Evolutionary conservation across 2,329 filamentous ascomycete species (phyloP).

Genomic region (Fusarium irregulare): DNA sequence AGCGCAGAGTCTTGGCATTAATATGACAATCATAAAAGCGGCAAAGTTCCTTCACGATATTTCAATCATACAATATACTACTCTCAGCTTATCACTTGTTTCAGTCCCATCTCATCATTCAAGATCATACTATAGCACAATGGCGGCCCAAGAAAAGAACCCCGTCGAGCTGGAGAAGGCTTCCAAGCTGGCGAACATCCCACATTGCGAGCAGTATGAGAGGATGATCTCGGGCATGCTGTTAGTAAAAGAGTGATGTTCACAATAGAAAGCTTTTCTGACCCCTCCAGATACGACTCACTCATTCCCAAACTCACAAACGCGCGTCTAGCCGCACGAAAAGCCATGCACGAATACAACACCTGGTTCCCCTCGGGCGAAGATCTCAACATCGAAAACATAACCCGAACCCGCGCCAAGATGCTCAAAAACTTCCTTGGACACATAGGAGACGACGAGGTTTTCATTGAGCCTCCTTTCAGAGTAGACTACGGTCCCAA

Average conservation of each 20-base stretch:
- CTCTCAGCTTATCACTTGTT: fast-evolving
- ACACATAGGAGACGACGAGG: constrained; percentile 57
- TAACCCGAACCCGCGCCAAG: constrained; percentile 42
- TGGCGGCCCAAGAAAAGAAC: constrained; percentile 30
- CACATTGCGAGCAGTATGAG: constrained; percentile 70
- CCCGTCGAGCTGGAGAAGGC: constrained; percentile 29
- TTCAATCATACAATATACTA: fast-evolving
- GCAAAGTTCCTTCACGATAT: fast-evolving
- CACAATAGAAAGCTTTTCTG: fast-evolving
- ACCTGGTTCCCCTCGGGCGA: constrained; percentile 57
- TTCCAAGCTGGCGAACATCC: constrained; percentile 58
- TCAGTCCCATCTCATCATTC: fast-evolving
- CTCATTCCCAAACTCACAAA: constrained; percentile 56
- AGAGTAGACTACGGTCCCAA: constrained; percentile 72
- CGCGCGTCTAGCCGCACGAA: constrained; percentile 61
- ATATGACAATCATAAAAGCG: constrained; percentile 1
- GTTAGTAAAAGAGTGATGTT: constrained; percentile 47
- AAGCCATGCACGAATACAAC: constrained; percentile 65
- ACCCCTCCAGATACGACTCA: constrained; percentile 57
- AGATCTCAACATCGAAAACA: neutral
- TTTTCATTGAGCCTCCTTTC: constrained; percentile 68
- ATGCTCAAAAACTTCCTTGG: constrained; percentile 61
- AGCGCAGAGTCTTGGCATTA: neutral
- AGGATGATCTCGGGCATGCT: constrained; percentile 73
- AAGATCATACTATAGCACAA: neutral